Base-by-base conservation (phyloP, 2,329 filamentous ascomycete species). In the Epichloe sibirici region DNA sequence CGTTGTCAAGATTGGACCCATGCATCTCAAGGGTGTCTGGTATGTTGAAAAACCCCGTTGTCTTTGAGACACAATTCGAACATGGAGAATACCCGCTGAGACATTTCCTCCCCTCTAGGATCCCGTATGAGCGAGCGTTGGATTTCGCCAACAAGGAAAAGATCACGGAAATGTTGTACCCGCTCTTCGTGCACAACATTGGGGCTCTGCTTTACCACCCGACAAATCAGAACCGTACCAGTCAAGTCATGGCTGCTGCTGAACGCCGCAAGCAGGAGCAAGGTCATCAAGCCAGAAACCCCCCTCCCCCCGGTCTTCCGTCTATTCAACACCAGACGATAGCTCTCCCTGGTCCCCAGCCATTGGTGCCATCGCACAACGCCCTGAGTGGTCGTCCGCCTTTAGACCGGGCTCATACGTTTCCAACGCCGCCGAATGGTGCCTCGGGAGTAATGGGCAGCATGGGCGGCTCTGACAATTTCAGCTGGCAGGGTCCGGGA, bases 71-170 rank as follows among this genome's bases (percentile, higher is more conserved):
- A 61, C 5, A 12, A n/a, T 15, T 21, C 5, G 35, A 25, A 21
- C 25, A 4, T 15, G 17, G 12, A 38, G 17, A 12, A 7, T 25
- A 23, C 17, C 43, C 38, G 51, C 66, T 66, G 59, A 68, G 56
- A 57, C 58, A 58, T 54, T 48, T 15, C 12, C 34, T 43, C 17
- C 7, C 25, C 31, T 44, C 17, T 61, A 96, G 90, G 90, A 98
- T 98, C 63, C 93, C 93, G 2, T 97, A 95, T 62, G 93, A 97
- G 61, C 85, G 93, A 59, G 93, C 93, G n/a, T 74, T 98, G 51
- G 93, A 97, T 63, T 97, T 98, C 66, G 93, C 93, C 58, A 98
- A 98, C 74, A 97, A 96, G 77, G 93, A 98, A 71, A 97, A 97
- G 73, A 98, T 97, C 58, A 97, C 93, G 0, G 91, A 97, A 70